Percentiles rank a stretch among this genome's conserved stretches.
Conservation (phyloP, 2,329 filamentous ascomycete genomes). For the Neurospora sp. region DNA sequence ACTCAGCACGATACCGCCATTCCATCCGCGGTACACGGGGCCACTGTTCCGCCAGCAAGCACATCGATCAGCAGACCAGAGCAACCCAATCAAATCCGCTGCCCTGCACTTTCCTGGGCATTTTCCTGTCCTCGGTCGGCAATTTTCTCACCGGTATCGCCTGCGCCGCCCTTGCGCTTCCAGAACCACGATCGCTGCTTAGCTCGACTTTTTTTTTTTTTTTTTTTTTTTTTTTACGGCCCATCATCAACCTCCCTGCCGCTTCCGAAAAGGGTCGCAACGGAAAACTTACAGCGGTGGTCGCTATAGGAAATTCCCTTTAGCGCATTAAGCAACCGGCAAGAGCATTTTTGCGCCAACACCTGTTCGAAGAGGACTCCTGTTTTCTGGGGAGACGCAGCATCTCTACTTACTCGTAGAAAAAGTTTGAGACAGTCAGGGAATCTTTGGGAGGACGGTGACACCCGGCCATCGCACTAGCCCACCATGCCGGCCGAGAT, state of each 20-base stretch:
- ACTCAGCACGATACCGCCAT: constrained; percentile 5
- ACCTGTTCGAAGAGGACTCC: background rate
- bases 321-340: background rate
- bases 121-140: background rate
- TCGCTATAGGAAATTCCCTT: background rate
- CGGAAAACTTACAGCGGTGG: background rate
- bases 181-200: background rate
- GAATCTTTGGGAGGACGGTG: background rate
- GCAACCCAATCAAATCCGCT: background rate
- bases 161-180: background rate
- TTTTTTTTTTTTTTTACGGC: background rate
- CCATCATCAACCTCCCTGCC: background rate
- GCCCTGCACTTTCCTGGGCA: background rate
- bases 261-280: background rate
- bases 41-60: background rate
- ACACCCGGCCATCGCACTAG: background rate
- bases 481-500: constrained; percentile 24
- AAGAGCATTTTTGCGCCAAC: background rate
- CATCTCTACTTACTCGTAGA: background rate
- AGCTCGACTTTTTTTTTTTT: background rate
- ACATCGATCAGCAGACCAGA: background rate
- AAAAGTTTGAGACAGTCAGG: background rate
- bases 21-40: background rate
- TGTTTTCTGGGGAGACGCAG: background rate
- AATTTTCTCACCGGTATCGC: background rate